A percentile compares a stretch with the other conserved stretches of the same genome.
Conservation (phyloP, 2,329 filamentous ascomycete genomes). For the Fusarium heterosporum region DNA sequence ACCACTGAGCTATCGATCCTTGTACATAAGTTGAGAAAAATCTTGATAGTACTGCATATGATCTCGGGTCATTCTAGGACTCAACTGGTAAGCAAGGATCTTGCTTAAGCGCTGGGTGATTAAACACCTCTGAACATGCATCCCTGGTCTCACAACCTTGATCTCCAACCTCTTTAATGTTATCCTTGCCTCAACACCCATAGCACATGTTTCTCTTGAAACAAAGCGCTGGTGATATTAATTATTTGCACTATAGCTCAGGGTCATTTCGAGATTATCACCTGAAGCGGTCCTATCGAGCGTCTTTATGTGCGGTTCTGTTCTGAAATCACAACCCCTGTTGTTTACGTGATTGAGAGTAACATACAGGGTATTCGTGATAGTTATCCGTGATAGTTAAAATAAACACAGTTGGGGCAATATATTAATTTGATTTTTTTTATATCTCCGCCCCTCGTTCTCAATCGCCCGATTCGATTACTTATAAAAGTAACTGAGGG, state of each 20-base stretch:
- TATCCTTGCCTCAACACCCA: constrained; percentile 1
- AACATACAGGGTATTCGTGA: background rate
- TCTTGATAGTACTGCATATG: rapidly evolving
- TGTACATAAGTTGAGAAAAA: background rate
- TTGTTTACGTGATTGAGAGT: background rate
- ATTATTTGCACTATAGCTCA: background rate
- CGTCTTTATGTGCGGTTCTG: background rate
- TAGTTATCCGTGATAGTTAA: background rate
- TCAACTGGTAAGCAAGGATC: constrained; percentile 1
- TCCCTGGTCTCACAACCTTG: constrained; percentile 1
- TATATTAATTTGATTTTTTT: too few relatives aligned
- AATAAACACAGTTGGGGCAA: background rate
- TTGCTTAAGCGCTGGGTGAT: background rate
- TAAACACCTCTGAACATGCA: background rate
- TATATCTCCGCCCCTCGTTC: constrained; percentile 24
- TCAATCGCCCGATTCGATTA: constrained; percentile 21
- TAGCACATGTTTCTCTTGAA: background rate
- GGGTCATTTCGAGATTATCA: background rate
- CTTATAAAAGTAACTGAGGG: constrained; percentile 10
- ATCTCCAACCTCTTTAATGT: constrained; percentile 28
- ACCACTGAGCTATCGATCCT: constrained; percentile 45
- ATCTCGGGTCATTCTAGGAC: background rate
- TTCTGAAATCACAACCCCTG: background rate
- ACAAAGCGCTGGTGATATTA: background rate
- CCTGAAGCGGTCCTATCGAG: background rate